phyloP scores from a whole-genome alignment of 2,329 filamentous ascomycete genomes.

The Chaetomium strumarium region DNA sequence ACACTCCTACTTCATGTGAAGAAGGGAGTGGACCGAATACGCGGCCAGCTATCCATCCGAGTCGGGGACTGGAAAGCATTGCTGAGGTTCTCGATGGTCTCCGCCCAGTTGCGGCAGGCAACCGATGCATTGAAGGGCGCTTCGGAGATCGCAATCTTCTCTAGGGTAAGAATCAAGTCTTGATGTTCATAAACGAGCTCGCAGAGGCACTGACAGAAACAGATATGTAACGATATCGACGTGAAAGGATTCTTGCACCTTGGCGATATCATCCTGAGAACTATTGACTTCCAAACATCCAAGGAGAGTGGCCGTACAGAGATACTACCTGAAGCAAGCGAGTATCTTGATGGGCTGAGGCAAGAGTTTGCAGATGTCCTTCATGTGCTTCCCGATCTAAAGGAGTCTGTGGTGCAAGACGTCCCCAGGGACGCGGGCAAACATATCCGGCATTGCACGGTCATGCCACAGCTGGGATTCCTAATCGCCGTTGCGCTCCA shows the following conservation, averaged over 20 bases:
- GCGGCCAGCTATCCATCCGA: constrained; percentile 47
- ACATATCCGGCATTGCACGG: constrained; percentile 69
- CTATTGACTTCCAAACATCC: constrained; percentile 75
- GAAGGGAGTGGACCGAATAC: constrained; percentile 63
- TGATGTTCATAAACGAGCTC: neutral
- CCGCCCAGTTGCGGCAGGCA: constrained; percentile 62
- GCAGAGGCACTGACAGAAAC: neutral
- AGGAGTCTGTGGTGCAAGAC: constrained; percentile 53
- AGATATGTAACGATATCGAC: constrained; percentile 56
- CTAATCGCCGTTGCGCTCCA: constrained; percentile 68
- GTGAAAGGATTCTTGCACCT: constrained; percentile 55
- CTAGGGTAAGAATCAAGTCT: constrained; percentile 39
- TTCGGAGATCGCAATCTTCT: constrained; percentile 45
- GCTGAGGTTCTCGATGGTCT: constrained; percentile 62
- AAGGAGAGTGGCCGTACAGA: constrained; percentile 65
- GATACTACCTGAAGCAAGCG: constrained; percentile 65
- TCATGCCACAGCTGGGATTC: constrained; percentile 88
- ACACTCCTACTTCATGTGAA: constrained; percentile 62
- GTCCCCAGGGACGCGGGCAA: constrained; percentile 54
- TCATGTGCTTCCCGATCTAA: constrained; percentile 62
- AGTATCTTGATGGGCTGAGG: constrained; percentile 71
- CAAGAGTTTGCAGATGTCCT: constrained; percentile 72
- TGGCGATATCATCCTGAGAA: constrained; percentile 64
- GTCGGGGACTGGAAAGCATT: constrained; percentile 70
- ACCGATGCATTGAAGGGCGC: constrained; percentile 52